phyloP scores from a whole-genome alignment of 2,329 filamentous ascomycete genomes.

The Sporothrix humicola region DNA sequence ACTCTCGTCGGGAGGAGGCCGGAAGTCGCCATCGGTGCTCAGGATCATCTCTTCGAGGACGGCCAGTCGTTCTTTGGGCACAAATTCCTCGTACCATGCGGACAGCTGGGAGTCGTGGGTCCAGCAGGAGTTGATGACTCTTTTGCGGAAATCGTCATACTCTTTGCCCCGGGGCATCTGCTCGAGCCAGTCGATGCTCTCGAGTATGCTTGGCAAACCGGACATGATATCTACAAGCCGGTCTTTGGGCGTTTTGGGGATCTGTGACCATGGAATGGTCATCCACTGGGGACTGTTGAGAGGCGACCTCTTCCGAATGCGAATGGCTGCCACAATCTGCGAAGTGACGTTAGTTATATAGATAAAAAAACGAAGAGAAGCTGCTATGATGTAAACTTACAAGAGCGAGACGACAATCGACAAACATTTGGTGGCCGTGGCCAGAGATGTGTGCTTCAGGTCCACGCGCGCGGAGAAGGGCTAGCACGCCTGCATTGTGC shows the following conservation, averaged over 20 bases:
- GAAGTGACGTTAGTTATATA: not conserved
- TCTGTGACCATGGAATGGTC: conserved; percentile 37
- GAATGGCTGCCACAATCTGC: conserved; percentile 37
- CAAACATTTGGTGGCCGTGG: conserved; percentile 39
- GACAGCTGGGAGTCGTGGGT: conserved; percentile 34
- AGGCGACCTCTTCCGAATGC: conserved; percentile 32
- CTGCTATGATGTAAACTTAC: conserved; percentile 23
- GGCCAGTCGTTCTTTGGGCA: conserved; percentile 32
- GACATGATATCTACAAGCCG: conserved; percentile 38
- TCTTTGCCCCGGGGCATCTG: not conserved
- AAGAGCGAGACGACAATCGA: conserved; percentile 38
- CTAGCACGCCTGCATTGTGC: conserved; percentile 37
- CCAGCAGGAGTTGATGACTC: conserved; percentile 30
- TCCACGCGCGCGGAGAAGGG: conserved; percentile 35
- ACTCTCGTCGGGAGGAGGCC: conserved; percentile 8
- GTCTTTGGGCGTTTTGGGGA: conserved; percentile 38
- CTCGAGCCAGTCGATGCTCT: conserved; percentile 37
- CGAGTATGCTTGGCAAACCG: conserved; percentile 37
- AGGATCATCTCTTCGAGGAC: conserved; percentile 9
- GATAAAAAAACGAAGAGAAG: too few species aligned
- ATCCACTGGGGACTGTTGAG: conserved; percentile 38
- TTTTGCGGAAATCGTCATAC: conserved; percentile 17
- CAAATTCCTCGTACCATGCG: conserved; percentile 35
- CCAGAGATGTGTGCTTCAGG: conserved; percentile 37
- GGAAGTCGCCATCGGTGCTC: not conserved